These are phyloP conservation scores for Emergomyces pasteurianus DNA, from an alignment of 2,329 filamentous ascomycete species.

Conservation along the genomic window DNA sequence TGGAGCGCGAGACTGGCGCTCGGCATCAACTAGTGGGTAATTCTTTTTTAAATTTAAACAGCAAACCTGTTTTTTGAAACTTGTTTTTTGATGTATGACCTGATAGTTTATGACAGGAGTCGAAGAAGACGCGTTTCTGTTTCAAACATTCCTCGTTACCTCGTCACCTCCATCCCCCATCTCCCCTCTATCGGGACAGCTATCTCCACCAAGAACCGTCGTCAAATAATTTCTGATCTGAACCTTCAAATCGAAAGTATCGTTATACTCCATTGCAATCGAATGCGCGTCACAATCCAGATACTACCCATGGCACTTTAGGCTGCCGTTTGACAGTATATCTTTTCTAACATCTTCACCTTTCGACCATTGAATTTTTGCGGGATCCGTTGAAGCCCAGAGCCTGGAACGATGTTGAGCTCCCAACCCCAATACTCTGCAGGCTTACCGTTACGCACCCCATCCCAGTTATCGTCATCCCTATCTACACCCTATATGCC, in stretches of 20 bases:
- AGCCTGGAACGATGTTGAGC: constrained; percentile 26
- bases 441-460: constrained; percentile 10
- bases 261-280: not conserved
- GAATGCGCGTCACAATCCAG: not conserved
- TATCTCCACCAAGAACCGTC: not conserved
- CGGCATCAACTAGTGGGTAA: not conserved
- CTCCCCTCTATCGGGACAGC: not conserved
- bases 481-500: constrained; percentile 16
- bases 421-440: constrained; percentile 30
- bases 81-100: not conserved
- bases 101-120: not conserved
- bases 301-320: not conserved
- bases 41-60: not conserved
- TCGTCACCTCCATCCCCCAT: not conserved
- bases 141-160: not conserved
- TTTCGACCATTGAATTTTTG: not conserved
- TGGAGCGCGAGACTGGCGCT: not conserved
- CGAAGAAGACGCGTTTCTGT: not conserved
- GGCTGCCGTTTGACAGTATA: not conserved
- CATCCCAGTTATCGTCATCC: not conserved
- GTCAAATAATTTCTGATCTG: not conserved
- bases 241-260: not conserved
- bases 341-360: not conserved
- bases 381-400: not conserved
- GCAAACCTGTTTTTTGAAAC: not conserved